Base-by-base conservation (phyloP, 345 rosid species). In the Rhodomyrtus tomentosa region DNA sequence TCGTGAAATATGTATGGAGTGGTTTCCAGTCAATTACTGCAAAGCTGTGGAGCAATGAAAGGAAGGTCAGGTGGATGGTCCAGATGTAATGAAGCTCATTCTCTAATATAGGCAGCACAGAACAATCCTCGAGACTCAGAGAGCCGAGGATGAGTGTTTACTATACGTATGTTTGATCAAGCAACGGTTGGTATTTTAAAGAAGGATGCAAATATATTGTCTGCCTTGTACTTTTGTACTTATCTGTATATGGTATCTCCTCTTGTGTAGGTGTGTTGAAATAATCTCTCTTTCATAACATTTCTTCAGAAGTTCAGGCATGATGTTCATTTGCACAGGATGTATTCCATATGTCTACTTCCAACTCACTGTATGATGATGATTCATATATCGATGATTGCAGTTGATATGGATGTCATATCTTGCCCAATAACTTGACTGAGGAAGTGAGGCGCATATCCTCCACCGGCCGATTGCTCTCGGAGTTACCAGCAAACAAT, bases 41-140 rank as follows among this genome's bases (percentile, higher is more conserved):
- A 15, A 93, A 88, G 89, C 85, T 96, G 80, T 87, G 90, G 84
- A 92, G 68, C 88, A 94, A 85, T 1, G 91, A 91, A 56, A 93
- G 88, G 55, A 92, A 90, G 89, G 85, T 85, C 6, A 84, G 84
- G 87, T 50, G 91, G 87, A 87, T 91, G 95, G 96, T 87, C 89
- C 22, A 93, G 88, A 93, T 89, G 92, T 89, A 95, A 91, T 88
- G 98, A 96, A 87, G 84, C 90, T 24, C 89, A 92, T 11, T 88
- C 91, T 80, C 96, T 93, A 81, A 84, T 92, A 62, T 86, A 93
- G 20, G 87, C 11, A 22, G 58, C 90, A 58, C 95, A 96, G 87
- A 89, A 84, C 84, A 96, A 92, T 84, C 90, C 89, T 68, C 12
- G 12, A 68, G 76, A 32, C 76, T 36, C 79, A 36, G 13, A 68